Base-by-base conservation (phyloP, 2,329 filamentous ascomycete species). In the Harringtonia aguacate region DNA sequence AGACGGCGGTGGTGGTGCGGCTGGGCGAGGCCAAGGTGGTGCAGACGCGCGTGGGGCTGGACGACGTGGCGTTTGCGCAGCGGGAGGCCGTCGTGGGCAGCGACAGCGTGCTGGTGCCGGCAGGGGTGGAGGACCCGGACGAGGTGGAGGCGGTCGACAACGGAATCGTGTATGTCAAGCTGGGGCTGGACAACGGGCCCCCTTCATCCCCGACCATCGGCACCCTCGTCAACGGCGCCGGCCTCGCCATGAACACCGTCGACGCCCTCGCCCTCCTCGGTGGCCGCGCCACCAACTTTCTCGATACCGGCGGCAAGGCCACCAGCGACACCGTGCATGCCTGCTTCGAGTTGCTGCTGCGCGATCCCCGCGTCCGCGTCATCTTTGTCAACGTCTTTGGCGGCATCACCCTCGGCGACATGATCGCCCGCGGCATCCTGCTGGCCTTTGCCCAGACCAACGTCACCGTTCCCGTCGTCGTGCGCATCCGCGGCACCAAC, bases 251-350 rank as follows among this genome's bases (percentile, higher is more conserved):
- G 84, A 92, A 92, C 58, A 94, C 87, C 0, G 79, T 89, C 47
- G 88, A 95, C 58, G 83, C 84, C 0, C 75, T 95, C 2, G 69
- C 74, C 3, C 65, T 77, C 13, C 75, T 77, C 44, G 81, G 81
- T 44, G 85, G 85, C 2, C 63, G 69, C 29, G 81, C 81, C 21
- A 78, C 86, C 12, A 95, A 95, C 55, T 94, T 95, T 59, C 71
- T 95, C 44, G 88, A 95, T 59, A 94, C 86, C 0, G 88, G 89
- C 24, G 88, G 88, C 30, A 92, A 94, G 60, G 88, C 88, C 0
- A 95, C 87, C 0, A 76, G 77, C 27, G 78, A 83, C 50, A 94
- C 87, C 0, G 86, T 95, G 52, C 80, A 82, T 56, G 77, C 77
- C 45, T 81, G 79, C 2, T 92, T 94, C 58, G 72, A 79, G 45